Conservation (phyloP, 164 flowering plant species). For the Piper betle region DNA sequence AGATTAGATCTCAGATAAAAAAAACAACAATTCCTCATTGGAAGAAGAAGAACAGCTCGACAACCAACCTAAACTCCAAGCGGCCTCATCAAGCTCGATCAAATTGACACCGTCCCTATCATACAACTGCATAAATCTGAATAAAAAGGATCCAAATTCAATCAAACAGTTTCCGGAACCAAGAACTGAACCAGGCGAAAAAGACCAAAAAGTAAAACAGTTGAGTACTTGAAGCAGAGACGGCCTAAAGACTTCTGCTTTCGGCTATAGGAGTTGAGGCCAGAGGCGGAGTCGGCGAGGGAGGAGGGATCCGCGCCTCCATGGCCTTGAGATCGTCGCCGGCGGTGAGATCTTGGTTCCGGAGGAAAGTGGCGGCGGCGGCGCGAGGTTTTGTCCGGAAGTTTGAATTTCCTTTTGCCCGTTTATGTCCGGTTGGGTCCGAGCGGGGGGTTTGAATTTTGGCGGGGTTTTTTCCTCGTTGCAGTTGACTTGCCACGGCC, state of each 20-base stretch:
- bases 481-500: too few relatives aligned
- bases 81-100: slow-evolving; percentile 85
- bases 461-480: too few relatives aligned
- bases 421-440: too few relatives aligned
- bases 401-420: too few relatives aligned
- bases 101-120: slow-evolving; percentile 53
- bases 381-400: too few relatives aligned
- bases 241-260: slow-evolving; percentile 90
- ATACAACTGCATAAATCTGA: slow-evolving; percentile 72
- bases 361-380: too few relatives aligned
- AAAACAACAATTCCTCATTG: neutral
- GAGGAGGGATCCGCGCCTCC: slow-evolving; percentile 3
- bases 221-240: slow-evolving; percentile 60
- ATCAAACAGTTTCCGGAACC: neutral
- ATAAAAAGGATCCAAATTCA: neutral
- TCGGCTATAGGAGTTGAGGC: slow-evolving; percentile 44
- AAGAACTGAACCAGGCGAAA: neutral
- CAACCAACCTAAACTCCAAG: slow-evolving; percentile 47
- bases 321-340: neutral
- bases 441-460: too few relatives aligned
- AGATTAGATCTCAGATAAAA: neutral
- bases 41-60: neutral
- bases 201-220: neutral
- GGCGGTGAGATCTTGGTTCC: neutral
- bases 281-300: slow-evolving; percentile 14